These are phyloP conservation scores for Marasmius fiardii DNA, from an alignment of 1,284 basidiomycete species.

Conservation along the genomic window DNA sequence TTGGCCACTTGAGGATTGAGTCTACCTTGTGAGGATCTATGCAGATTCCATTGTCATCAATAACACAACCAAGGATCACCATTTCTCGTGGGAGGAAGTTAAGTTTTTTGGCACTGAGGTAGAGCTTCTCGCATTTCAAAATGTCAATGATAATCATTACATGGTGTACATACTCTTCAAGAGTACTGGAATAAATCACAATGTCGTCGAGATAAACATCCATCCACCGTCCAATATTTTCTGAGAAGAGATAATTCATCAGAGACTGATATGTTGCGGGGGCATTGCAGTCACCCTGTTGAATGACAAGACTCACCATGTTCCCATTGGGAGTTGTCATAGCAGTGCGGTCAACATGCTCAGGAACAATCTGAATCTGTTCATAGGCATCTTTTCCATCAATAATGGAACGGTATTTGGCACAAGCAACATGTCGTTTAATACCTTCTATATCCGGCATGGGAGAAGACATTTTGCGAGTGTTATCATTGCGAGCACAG, in stretches of 20 bases:
- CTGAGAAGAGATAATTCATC: slow-evolving; percentile 28
- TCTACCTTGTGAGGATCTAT: slow-evolving; percentile 36
- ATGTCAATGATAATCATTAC: slow-evolving; percentile 21
- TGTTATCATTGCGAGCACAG: slow-evolving; percentile 9
- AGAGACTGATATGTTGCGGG: slow-evolving; percentile 20
- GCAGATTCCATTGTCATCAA: slow-evolving; percentile 23
- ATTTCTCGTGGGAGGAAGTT: slow-evolving; percentile 21
- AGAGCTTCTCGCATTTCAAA: slow-evolving; percentile 21
- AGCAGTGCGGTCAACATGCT: slow-evolving; percentile 20
- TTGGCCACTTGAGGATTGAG: slow-evolving; percentile 23
- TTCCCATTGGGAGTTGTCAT: slow-evolving; percentile 26
- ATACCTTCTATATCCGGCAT: slow-evolving; percentile 4
- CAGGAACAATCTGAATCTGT: slow-evolving; percentile 16
- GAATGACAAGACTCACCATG: slow-evolving; percentile 27
- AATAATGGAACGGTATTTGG: slow-evolving; percentile 14
- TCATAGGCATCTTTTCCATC: slow-evolving; percentile 19
- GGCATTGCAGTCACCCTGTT: slow-evolving; percentile 10
- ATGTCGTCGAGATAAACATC: slow-evolving; percentile 30
- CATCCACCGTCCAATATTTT: slow-evolving; percentile 24
- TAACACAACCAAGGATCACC: slow-evolving; percentile 22
- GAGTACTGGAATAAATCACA: slow-evolving; percentile 23
- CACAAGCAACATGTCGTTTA: neutral
- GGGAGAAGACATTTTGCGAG: slow-evolving; percentile 2
- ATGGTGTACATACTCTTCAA: slow-evolving; percentile 27
- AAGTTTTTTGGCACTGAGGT: slow-evolving; percentile 24